These are phyloP conservation scores for Somion occarium DNA, from an alignment of 1,284 basidiomycete genomes.

Conservation along the genomic window DNA sequence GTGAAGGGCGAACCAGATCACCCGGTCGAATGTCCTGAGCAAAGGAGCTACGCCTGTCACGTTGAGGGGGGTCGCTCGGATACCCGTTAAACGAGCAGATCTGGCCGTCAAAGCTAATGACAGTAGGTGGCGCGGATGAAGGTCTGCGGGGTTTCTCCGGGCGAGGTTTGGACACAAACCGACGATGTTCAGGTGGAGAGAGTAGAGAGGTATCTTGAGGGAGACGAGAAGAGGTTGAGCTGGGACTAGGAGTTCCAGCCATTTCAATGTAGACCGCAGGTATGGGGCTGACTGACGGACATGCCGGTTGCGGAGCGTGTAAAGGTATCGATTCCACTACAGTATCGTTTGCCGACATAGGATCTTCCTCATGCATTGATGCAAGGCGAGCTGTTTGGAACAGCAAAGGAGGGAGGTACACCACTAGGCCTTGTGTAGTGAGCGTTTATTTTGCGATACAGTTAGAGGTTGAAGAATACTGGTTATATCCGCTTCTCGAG, in stretches of 20 bases:
- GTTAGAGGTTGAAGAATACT: too few species aligned
- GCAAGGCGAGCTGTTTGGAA: too few species aligned
- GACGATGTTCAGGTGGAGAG: slow-evolving; percentile 5
- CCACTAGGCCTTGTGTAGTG: too few species aligned
- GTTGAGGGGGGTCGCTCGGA: not conserved
- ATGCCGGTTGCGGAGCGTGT: not conserved
- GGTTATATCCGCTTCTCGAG: too few species aligned
- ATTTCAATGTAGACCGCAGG: slow-evolving; percentile 9
- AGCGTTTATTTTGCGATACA: too few species aligned
- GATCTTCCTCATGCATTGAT: not conserved
- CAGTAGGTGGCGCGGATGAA: slow-evolving; percentile 25
- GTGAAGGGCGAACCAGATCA: slow-evolving; percentile 40
- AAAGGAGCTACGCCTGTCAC: slow-evolving; percentile 23
- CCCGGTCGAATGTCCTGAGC: slow-evolving; percentile 27
- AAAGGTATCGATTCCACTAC: not conserved
- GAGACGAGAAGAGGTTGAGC: not conserved
- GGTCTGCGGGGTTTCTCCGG: slow-evolving; percentile 15
- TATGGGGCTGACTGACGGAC: slow-evolving; percentile 2
- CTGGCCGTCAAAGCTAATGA: slow-evolving; percentile 5
- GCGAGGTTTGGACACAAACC: slow-evolving; percentile 9
- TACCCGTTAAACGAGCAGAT: not conserved
- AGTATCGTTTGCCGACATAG: too few species aligned
- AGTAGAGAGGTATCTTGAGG: slow-evolving; percentile 15
- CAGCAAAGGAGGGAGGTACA: too few species aligned
- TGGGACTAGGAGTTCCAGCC: slow-evolving; percentile 3